Conservation (phyloP, 441 rosid species). For the Hura crepitans region DNA sequence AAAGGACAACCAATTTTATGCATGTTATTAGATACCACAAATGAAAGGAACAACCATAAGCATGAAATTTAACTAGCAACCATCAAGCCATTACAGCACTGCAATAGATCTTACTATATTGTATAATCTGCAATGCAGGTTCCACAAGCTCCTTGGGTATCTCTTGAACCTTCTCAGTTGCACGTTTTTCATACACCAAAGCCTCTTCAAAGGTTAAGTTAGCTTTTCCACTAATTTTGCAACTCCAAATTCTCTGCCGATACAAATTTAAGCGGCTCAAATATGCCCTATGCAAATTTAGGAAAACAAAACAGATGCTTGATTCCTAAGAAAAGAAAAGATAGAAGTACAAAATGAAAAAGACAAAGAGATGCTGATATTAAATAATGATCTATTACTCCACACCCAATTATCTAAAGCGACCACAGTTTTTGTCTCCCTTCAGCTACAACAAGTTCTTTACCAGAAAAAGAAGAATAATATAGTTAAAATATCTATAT, state of each 20-base stretch:
- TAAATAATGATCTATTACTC: background rate
- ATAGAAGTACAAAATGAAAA: background rate
- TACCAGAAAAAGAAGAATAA: background rate
- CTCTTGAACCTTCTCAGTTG: constrained; percentile 68
- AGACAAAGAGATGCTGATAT: background rate
- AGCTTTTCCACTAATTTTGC: constrained; percentile 79
- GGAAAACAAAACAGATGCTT: constrained; percentile 34
- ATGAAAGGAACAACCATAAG: background rate
- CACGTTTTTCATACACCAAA: constrained; percentile 72
- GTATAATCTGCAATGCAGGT: constrained; percentile 65
- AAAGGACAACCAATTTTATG: background rate
- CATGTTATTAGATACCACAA: background rate
- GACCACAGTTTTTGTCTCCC: background rate
- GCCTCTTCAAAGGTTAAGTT: constrained; percentile 96
- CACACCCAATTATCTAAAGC: background rate
- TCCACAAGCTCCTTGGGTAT: constrained; percentile 66
- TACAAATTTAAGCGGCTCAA: constrained; percentile 77
- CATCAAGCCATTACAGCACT: background rate
- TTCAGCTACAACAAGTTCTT: background rate
- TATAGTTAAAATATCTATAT: background rate
- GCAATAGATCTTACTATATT: constrained; percentile 60
- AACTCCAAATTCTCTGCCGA: constrained; percentile 80
- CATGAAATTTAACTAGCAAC: background rate
- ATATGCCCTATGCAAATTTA: constrained; percentile 57
- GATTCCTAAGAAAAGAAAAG: background rate